Evolutionary conservation across 1,139 yeast species (phyloP).

Genomic region (Protomyces inouyei): DNA sequence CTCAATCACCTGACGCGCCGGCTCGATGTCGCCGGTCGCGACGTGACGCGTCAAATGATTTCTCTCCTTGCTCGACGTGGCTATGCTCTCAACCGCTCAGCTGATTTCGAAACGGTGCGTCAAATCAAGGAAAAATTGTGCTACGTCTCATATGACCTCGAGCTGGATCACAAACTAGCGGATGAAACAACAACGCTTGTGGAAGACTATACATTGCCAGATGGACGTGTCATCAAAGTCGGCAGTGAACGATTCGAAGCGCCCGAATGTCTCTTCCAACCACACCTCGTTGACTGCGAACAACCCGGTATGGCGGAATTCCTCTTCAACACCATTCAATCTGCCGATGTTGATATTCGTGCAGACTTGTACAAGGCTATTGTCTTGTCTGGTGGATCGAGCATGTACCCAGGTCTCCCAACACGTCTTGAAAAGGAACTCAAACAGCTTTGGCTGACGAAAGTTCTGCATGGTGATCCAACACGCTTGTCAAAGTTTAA

Average conservation of each 20-base stretch:
- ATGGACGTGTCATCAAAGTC: constrained; percentile 87
- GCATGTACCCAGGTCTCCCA: constrained; percentile 98
- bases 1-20: constrained; percentile 88
- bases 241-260: constrained; percentile 98
- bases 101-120: constrained; percentile 96
- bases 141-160: constrained; percentile 90
- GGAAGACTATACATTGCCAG: constrained; percentile 80
- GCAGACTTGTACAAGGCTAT: constrained; percentile 84
- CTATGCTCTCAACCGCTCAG: constrained; percentile 95
- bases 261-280: constrained; percentile 97
- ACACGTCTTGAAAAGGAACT: constrained; percentile 90
- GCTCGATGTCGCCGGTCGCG: constrained; percentile 96
- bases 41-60: constrained; percentile 89
- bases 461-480: constrained; percentile 82
- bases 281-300: constrained; percentile 92
- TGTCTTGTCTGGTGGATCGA: constrained; percentile 93
- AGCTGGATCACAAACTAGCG: constrained; percentile 78
- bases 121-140: constrained; percentile 95
- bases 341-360: constrained; percentile 91
- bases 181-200: constrained; percentile 92
- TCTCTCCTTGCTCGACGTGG: constrained; percentile 89
- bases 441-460: constrained; percentile 91
- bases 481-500: constrained; percentile 83
- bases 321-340: constrained; percentile 83
- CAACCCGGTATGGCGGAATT: constrained; percentile 96